Evolutionary conservation across 305 asterid species (phyloP).

Genomic region (Solanum aculeatissimum): DNA sequence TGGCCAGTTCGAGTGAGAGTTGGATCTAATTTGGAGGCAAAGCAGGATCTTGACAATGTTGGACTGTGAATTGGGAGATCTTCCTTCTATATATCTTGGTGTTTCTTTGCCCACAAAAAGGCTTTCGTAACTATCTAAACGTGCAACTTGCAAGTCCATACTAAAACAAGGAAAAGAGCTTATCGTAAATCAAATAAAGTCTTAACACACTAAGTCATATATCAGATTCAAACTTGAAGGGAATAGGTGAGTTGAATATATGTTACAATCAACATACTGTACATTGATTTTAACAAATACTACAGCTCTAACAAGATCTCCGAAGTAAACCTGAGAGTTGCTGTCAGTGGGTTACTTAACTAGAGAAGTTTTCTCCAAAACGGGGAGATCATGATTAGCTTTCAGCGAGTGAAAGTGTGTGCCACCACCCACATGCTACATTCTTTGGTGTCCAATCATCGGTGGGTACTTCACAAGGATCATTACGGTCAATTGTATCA

Average conservation of each 20-base stretch:
- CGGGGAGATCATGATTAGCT: neutral
- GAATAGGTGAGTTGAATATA: neutral
- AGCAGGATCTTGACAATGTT: too few relatives aligned
- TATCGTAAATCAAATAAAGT: neutral
- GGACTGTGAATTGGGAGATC: too few relatives aligned
- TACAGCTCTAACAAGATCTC: neutral
- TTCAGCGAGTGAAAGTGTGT: slow-evolving; percentile 75
- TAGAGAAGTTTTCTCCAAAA: neutral
- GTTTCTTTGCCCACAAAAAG: too few relatives aligned
- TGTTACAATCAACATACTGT: neutral
- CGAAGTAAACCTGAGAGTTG: neutral
- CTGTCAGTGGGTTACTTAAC: neutral
- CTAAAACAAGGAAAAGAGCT: neutral
- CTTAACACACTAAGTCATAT: neutral
- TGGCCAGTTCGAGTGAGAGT: too few relatives aligned
- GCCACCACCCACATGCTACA: slow-evolving; percentile 99
- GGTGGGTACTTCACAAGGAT: slow-evolving; percentile 42
- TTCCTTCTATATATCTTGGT: too few relatives aligned
- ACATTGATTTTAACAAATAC: neutral
- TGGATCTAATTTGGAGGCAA: too few relatives aligned
- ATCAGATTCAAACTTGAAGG: neutral
- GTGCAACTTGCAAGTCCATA: neutral
- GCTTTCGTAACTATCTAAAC: too few relatives aligned
- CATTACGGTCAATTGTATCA: slow-evolving; percentile 74
- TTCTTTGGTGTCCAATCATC: slow-evolving; percentile 48